These are phyloP conservation scores for Kitagawia praeruptora DNA, from an alignment of 129 eudicot species.

Conservation along the genomic window DNA sequence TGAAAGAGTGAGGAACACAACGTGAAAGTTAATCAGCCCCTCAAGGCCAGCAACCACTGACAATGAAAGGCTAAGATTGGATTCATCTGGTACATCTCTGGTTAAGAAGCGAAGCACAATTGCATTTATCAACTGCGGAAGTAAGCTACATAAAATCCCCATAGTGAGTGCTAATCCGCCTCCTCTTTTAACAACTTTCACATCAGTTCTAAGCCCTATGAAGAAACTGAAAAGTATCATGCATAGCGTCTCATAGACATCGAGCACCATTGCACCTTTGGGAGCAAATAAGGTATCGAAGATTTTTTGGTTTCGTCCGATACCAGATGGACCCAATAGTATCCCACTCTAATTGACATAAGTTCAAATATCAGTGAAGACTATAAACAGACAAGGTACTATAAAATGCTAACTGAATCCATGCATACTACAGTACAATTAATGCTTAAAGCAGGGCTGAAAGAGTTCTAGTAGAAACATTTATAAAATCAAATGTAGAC, in stretches of 20 bases:
- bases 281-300: not conserved
- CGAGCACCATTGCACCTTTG: constrained; percentile 7
- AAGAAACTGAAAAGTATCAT: constrained; percentile 11
- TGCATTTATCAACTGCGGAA: not conserved
- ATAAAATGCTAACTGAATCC: not conserved
- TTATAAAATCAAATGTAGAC: not conserved
- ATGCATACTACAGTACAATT: not conserved
- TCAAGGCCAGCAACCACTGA: not conserved
- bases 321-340: constrained; percentile 10
- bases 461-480: not conserved
- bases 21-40: constrained; percentile 15
- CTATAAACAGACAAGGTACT: not conserved
- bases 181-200: not conserved
- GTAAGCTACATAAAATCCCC: not conserved
- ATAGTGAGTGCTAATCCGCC: constrained; percentile 1
- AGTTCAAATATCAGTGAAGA: not conserved
- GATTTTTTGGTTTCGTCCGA: constrained; percentile 8
- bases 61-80: not conserved
- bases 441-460: not conserved
- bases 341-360: constrained; percentile 13
- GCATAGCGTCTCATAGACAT: constrained; percentile 9
- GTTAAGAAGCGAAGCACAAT: not conserved
- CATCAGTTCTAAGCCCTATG: constrained; percentile 14
- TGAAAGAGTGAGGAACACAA: constrained; percentile 10
- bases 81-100: not conserved